Conservation (phyloP, 1,284 basidiomycete genomes). For the Mycena sp. region DNA sequence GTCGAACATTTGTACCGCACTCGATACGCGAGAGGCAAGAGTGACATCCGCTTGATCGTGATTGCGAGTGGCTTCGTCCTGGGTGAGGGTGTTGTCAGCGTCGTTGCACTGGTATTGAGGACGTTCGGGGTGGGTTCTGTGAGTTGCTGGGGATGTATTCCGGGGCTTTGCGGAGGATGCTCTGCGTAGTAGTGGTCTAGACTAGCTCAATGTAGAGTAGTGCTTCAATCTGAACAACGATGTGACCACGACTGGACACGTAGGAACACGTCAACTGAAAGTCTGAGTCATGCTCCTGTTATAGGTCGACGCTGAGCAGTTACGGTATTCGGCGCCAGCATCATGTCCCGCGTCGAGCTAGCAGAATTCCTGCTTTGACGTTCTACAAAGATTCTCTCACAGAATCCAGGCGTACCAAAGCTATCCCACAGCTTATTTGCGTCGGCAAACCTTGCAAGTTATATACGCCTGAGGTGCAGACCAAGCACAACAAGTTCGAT, state of each 20-base stretch:
- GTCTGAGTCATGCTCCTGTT: neutral
- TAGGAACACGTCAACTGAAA: conserved; percentile 44
- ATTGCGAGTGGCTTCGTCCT: conserved; percentile 95
- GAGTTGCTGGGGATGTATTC: conserved; percentile 88
- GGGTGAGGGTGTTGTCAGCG: conserved; percentile 91
- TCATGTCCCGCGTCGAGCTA: conserved; percentile 76
- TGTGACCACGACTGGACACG: conserved; percentile 12
- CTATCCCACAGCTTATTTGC: conserved; percentile 85
- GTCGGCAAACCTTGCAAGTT: conserved; percentile 79
- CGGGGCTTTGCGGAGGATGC: conserved; percentile 78
- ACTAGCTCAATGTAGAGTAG: no score
- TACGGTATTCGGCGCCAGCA: conserved; percentile 14
- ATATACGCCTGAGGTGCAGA: conserved; percentile 49
- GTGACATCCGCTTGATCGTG: conserved; percentile 83
- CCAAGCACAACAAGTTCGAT: neutral
- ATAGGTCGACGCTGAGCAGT: conserved; percentile 6
- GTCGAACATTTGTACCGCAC: conserved; percentile 77
- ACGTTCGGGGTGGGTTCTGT: conserved; percentile 78
- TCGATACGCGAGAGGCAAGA: conserved; percentile 55
- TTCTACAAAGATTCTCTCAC: conserved; percentile 82
- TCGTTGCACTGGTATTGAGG: conserved; percentile 81
- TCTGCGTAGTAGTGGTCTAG: no score
- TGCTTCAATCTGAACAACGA: neutral
- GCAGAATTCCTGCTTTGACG: conserved; percentile 77
- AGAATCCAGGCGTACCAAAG: conserved; percentile 66